phyloP scores from a whole-genome alignment of 352 stramenopile genomes.

The Globisporangium rhizosaccharum region DNA sequence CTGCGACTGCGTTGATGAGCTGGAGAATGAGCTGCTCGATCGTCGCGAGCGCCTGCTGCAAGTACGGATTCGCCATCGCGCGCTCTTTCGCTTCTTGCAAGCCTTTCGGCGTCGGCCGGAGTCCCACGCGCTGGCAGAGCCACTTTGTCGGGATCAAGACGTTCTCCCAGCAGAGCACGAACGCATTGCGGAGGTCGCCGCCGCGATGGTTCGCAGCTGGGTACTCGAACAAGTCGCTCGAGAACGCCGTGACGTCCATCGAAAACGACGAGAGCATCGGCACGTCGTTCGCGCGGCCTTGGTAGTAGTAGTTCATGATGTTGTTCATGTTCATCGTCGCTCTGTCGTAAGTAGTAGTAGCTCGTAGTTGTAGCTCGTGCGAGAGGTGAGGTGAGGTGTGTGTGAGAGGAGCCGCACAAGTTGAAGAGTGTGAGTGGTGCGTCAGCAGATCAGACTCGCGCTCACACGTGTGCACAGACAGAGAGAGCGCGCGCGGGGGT shows the following conservation, averaged over 20 bases:
- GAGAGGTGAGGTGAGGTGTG: neutral
- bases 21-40: constrained; percentile 54
- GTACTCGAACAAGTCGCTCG: constrained; percentile 52
- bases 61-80: constrained; percentile 33
- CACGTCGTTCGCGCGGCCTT: constrained; percentile 10
- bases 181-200: constrained; percentile 38
- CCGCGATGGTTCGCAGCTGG: constrained; percentile 17
- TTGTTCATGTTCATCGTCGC: constrained; percentile 17
- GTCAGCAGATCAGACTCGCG: neutral
- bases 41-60: constrained; percentile 42
- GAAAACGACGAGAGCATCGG: constrained; percentile 55
- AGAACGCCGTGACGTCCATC: constrained; percentile 54
- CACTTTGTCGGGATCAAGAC: constrained; percentile 56
- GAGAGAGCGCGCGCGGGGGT: neutral
- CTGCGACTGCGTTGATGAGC: constrained; percentile 42
- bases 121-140: constrained; percentile 46
- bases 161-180: constrained; percentile 68
- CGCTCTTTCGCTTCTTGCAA: constrained; percentile 47
- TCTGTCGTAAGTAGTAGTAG: neutral
- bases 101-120: constrained; percentile 31
- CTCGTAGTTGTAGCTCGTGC: neutral
- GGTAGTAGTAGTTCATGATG: constrained; percentile 36
- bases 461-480: neutral
- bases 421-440: constrained; percentile 11
- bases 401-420: neutral